Evolutionary conservation across 2,329 filamentous ascomycete genomes (phyloP).

Genomic region (Tolypocladium paradoxum): DNA sequence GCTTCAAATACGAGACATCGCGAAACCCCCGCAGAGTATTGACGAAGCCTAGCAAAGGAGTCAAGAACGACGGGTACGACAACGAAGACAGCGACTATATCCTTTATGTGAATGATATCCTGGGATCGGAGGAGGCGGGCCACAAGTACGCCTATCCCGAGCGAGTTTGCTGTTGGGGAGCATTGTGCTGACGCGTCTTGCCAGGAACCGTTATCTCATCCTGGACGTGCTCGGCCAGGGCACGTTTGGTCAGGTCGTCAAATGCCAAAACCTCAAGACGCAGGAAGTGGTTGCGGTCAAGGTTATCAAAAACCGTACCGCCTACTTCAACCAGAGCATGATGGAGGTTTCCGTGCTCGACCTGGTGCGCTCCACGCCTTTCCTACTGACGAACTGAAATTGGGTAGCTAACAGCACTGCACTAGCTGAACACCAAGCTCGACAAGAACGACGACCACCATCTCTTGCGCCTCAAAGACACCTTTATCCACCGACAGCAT

Average conservation of each 20-base stretch:
- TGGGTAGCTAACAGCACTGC: slow-evolving; percentile 12
- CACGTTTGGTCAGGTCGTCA: slow-evolving; percentile 97
- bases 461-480: slow-evolving; percentile 86
- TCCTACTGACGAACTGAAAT: background rate
- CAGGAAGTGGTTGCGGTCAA: slow-evolving; percentile 98
- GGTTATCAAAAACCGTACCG: slow-evolving; percentile 97
- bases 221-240: slow-evolving; percentile 94
- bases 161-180: background rate
- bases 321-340: slow-evolving; percentile 99
- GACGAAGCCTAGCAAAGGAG: slow-evolving; percentile 95
- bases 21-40: slow-evolving; percentile 90
- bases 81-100: slow-evolving; percentile 99
- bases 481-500: slow-evolving; percentile 96
- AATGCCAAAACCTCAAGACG: slow-evolving; percentile 96
- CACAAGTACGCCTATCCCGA: slow-evolving; percentile 60
- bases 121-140: slow-evolving; percentile 93
- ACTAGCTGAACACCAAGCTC: slow-evolving; percentile 87
- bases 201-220: slow-evolving; percentile 87
- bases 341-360: slow-evolving; percentile 99
- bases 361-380: slow-evolving; percentile 47
- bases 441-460: slow-evolving; percentile 99
- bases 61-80: slow-evolving; percentile 97
- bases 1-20: slow-evolving; percentile 97
- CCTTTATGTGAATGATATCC: slow-evolving; percentile 95
- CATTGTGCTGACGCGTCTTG: background rate